A percentile compares a stretch with the other conserved stretches of the same genome.
These are phyloP conservation scores for Malassezia psittaci DNA, from an alignment of 1,284 basidiomycete species.

Conservation along the genomic window DNA sequence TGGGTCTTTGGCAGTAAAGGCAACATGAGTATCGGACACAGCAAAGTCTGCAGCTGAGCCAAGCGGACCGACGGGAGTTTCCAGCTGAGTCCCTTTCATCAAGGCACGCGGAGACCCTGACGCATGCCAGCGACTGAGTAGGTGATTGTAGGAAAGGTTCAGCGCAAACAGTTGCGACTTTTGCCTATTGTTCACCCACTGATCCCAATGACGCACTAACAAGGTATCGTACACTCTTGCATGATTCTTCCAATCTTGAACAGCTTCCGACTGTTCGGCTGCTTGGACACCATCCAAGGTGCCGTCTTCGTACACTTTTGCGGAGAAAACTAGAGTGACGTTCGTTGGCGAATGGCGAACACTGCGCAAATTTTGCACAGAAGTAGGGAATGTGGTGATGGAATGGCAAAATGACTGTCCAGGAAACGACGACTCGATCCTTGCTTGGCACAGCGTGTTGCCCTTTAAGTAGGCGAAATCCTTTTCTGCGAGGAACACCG, in stretches of 20 bases:
- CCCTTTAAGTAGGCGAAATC: not conserved
- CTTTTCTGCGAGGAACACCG: slow-evolving; percentile 3
- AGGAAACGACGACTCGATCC: not conserved
- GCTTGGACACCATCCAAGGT: slow-evolving; percentile 15
- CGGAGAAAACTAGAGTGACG: slow-evolving; percentile 22
- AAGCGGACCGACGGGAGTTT: slow-evolving; percentile 27
- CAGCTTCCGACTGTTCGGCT: not conserved
- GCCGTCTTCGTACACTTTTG: slow-evolving; percentile 28
- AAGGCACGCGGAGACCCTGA: slow-evolving; percentile 18
- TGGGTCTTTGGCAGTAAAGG: slow-evolving; percentile 30
- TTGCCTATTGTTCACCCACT: slow-evolving; percentile 21
- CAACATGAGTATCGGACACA: slow-evolving; percentile 16
- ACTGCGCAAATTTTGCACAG: slow-evolving; percentile 2
- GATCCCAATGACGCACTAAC: slow-evolving; percentile 30
- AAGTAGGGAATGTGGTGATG: slow-evolving; percentile 9
- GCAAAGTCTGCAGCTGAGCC: slow-evolving; percentile 25
- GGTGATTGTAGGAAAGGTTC: slow-evolving; percentile 8
- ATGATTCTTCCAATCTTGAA: slow-evolving; percentile 2
- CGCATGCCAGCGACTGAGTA: not conserved
- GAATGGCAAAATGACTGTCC: not conserved
- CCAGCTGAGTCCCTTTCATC: slow-evolving; percentile 19
- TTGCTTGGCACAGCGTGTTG: slow-evolving; percentile 1
- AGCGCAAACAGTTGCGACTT: slow-evolving; percentile 25
- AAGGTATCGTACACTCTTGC: slow-evolving; percentile 15
- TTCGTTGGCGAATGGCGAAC: not conserved